These are phyloP conservation scores for Cercospora beticola DNA, from an alignment of 2,329 filamentous ascomycete species.

Conservation along the genomic window DNA sequence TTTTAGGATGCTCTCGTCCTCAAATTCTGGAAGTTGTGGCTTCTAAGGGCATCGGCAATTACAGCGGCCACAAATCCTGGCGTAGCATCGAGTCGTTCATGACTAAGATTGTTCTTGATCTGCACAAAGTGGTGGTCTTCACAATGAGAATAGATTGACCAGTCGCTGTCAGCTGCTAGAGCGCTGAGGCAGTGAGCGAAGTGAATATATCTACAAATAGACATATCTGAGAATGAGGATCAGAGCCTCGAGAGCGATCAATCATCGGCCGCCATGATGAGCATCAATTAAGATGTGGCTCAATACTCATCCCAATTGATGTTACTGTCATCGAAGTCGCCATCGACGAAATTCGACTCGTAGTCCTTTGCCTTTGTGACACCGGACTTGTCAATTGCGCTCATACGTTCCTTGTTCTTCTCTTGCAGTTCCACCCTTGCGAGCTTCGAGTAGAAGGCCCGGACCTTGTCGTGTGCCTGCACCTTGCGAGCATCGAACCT, in stretches of 20 bases:
- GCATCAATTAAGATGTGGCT: neutral
- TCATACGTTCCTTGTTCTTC: constrained; percentile 38
- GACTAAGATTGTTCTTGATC: neutral
- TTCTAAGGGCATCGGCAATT: neutral
- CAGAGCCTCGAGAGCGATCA: neutral
- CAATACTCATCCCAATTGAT: constrained; percentile 17
- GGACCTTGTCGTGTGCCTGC: constrained; percentile 86
- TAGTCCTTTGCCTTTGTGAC: constrained; percentile 34
- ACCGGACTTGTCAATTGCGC: constrained; percentile 31
- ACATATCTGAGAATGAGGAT: neutral
- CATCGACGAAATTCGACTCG: constrained; percentile 34
- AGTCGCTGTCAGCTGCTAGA: neutral
- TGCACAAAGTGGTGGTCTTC: neutral
- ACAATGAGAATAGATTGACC: neutral
- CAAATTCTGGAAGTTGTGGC: no score
- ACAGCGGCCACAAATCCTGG: neutral
- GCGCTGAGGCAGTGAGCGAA: neutral
- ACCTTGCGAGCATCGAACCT: constrained; percentile 88
- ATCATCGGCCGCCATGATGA: neutral
- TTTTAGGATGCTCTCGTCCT: no score
- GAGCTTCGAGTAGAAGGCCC: constrained; percentile 80
- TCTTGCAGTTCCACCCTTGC: constrained; percentile 63
- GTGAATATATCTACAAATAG: constrained; percentile 1
- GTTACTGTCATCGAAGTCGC: constrained; percentile 29
- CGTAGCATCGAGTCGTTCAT: neutral